Evolutionary conservation across 2,329 filamentous ascomycete genomes (phyloP), one percentile per base, ranked within the genome.

Genomic region (Colletotrichum sp.): DNA sequence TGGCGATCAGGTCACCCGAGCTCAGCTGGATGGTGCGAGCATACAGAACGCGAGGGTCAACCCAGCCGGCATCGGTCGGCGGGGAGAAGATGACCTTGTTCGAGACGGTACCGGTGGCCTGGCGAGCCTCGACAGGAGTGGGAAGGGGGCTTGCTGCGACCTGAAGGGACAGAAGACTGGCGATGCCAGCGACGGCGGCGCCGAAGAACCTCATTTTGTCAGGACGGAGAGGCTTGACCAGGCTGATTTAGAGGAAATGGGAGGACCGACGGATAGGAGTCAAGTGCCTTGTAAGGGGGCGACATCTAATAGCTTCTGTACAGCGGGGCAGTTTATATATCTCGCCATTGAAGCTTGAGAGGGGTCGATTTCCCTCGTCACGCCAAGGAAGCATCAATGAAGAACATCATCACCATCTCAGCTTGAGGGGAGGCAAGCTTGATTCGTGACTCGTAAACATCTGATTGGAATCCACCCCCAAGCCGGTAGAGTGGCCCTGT

Each of bases 1-100:
- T 91, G 30, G 87, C 86, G 15, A 91, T 82, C 19, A 91, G 84
- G 30, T 86, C 85, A 22, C 88, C 84, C 69, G 87, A 85, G 2
- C 81, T 79, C 11, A 89, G 84, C 80, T 89, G 84, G 6, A 85
- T 82, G 8, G 84, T 83, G 19, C 87, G 87, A 13, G 87, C 82
- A 69, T 88, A 89, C 7, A 89, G 82, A 2, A 86, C 84, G 13
- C 84, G 82, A 2, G 87, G 87, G 71, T 86, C 83, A 2, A 83
- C 88, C 80, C 86, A 88, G 19, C 74, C 59, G 79, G 86, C 87
- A 75, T 85, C 83, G 15, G 79, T 78, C 5, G 85, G 82, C 25
- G 87, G 87, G 48, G 82, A 82, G 77, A 84, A 89, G 68, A 89
- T 83, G 80, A 85, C 81, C 27, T 82, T 82, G 66, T 82, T 78